Conservation (phyloP, 148 eudicot genomes). For the Rhododendron ovatum region DNA sequence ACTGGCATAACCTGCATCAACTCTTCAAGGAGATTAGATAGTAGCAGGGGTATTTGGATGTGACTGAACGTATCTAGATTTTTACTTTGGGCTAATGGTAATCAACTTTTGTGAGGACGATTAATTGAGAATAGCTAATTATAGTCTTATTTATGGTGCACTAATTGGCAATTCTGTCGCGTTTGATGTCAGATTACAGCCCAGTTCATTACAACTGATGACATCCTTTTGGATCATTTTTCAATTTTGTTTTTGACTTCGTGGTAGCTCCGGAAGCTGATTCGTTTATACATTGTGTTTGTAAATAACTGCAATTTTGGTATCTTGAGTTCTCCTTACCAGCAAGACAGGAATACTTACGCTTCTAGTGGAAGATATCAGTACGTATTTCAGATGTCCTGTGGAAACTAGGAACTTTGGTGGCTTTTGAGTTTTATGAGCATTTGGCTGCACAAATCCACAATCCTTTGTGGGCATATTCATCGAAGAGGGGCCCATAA, state of each 20-base stretch:
- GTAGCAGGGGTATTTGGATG: constrained; percentile 1
- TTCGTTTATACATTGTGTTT: neutral
- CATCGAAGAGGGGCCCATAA: neutral
- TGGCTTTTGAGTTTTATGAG: neutral
- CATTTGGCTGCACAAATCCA: neutral
- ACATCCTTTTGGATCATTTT: neutral
- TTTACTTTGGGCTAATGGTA: neutral
- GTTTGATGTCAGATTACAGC: neutral
- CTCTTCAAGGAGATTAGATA: constrained; percentile 2
- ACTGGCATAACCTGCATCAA: neutral
- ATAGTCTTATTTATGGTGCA: neutral
- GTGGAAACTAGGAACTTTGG: neutral
- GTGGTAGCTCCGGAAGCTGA: neutral
- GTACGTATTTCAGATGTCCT: neutral
- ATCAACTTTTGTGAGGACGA: neutral
- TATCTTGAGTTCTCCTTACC: neutral
- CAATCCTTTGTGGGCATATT: neutral
- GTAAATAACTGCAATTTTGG: neutral
- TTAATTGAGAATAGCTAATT: neutral
- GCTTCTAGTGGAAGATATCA: neutral
- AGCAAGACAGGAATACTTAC: neutral
- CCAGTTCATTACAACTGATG: neutral
- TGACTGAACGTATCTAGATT: neutral
- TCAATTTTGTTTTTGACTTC: neutral
- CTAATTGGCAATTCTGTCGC: neutral